phyloP scores from a whole-genome alignment of 176 grass and related monocot genomes.

The Aechmea fasciata region DNA sequence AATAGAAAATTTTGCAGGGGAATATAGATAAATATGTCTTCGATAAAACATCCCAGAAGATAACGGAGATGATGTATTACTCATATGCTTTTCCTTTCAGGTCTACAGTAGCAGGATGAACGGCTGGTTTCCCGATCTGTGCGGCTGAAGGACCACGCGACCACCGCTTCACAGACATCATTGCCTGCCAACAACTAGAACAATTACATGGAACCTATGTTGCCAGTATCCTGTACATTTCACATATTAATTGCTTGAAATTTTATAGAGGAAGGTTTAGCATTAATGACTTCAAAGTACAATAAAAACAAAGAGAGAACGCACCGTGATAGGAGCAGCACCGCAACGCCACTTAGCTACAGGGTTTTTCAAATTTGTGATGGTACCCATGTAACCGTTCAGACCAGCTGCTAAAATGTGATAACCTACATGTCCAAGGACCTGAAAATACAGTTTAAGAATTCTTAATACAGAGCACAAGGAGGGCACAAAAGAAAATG shows the following conservation, averaged over 20 bases:
- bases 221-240: not conserved
- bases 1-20: no score
- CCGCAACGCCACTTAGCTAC: conserved; percentile 65
- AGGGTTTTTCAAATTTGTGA: conserved; percentile 57
- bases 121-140: conserved; percentile 62
- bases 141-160: conserved; percentile 46
- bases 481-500: conserved; percentile 1
- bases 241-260: not conserved
- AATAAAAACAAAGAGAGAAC: conserved; percentile 5
- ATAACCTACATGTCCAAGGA: conserved; percentile 59
- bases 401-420: conserved; percentile 54
- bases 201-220: not conserved
- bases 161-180: conserved; percentile 64
- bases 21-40: no score
- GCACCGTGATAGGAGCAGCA: conserved; percentile 63
- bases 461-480: not conserved
- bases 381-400: conserved; percentile 69
- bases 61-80: conserved; percentile 6
- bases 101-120: conserved; percentile 57
- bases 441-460: conserved; percentile 19
- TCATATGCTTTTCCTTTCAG: conserved; percentile 67
- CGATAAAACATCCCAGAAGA: not conserved
- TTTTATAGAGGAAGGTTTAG: not conserved
- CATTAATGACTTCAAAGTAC: not conserved
- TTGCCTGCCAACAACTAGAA: conserved; percentile 33